Percentiles rank a stretch among this genome's conserved stretches.
Conservation (phyloP, 2,329 filamentous ascomycete genomes). For the Aplosporella prunicola region DNA sequence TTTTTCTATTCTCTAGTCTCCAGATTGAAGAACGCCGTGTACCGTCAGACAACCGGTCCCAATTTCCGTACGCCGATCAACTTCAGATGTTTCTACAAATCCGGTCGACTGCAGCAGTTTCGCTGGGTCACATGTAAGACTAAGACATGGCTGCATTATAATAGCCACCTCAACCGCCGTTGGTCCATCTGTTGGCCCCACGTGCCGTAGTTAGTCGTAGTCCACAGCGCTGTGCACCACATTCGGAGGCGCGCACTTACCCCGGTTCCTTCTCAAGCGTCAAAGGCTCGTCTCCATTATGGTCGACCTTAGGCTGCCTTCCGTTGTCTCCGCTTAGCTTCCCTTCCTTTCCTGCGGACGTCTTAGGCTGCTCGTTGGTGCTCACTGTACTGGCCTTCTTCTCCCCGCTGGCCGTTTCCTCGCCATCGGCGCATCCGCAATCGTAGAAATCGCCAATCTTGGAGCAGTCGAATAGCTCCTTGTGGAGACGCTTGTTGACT, state of each 20-base stretch:
- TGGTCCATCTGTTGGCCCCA: conserved; percentile 8
- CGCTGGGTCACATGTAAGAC: conserved; percentile 6
- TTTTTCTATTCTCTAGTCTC: no score
- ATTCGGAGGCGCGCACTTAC: conserved; percentile 12
- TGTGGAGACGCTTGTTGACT: conserved; percentile 53
- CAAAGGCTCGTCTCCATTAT: conserved; percentile 7
- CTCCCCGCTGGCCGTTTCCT: conserved; percentile 12
- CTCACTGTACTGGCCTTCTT: conserved; percentile 12
- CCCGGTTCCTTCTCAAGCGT: conserved; percentile 16
- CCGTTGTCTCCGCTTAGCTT: conserved; percentile 19
- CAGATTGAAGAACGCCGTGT: no score
- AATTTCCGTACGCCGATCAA: no score
- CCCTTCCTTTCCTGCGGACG: conserved; percentile 20
- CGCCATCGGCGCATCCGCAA: conserved; percentile 53
- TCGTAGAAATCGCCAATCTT: conserved; percentile 59
- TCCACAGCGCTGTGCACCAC: no score
- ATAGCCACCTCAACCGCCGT: conserved; percentile 7
- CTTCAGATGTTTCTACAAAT: no score
- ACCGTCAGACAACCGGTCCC: no score
- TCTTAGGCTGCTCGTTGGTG: conserved; percentile 17
- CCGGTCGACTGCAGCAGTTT: no score
- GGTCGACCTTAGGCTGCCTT: conserved; percentile 19
- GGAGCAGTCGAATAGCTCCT: conserved; percentile 53
- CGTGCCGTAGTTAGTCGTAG: conserved; percentile 11
- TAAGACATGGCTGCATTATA: conserved; percentile 2